These are phyloP conservation scores for Nakataea oryzae DNA, from an alignment of 2,329 filamentous ascomycete genomes.

Conservation along the genomic window DNA sequence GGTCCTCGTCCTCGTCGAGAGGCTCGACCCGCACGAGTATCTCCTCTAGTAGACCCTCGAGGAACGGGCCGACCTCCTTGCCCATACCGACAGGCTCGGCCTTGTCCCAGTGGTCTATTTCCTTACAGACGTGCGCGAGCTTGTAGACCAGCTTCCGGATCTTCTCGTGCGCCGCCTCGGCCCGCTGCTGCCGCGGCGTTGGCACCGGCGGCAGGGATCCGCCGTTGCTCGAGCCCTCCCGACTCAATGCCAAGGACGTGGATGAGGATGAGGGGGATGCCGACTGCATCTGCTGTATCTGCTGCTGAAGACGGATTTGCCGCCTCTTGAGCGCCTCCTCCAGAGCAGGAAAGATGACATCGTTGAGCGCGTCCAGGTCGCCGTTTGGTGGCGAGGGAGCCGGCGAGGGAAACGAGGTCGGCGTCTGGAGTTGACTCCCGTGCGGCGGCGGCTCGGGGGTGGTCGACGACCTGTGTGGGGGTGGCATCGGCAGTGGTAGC, in stretches of 20 bases:
- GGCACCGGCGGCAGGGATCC: slow-evolving; percentile 24
- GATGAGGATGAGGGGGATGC: slow-evolving; percentile 13
- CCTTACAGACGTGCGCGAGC: slow-evolving; percentile 71
- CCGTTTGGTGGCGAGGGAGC: slow-evolving; percentile 48
- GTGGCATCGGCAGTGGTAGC: slow-evolving; percentile 10
- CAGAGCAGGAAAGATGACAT: slow-evolving; percentile 86
- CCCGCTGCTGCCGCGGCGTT: slow-evolving; percentile 57
- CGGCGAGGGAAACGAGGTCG: slow-evolving; percentile 42
- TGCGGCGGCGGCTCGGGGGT: background rate
- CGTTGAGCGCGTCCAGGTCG: slow-evolving; percentile 76
- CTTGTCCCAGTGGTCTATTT: slow-evolving; percentile 83
- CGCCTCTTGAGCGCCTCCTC: slow-evolving; percentile 84
- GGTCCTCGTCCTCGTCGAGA: slow-evolving; percentile 57
- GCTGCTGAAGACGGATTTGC: slow-evolving; percentile 47
- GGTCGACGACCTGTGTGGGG: slow-evolving; percentile 11
- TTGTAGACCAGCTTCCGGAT: slow-evolving; percentile 74
- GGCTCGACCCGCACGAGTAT: slow-evolving; percentile 87
- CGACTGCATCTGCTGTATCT: slow-evolving; percentile 25
- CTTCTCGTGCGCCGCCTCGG: slow-evolving; percentile 67
- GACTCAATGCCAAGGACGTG: slow-evolving; percentile 1
- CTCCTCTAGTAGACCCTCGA: slow-evolving; percentile 90
- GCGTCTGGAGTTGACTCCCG: slow-evolving; percentile 7
- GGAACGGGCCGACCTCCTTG: slow-evolving; percentile 74
- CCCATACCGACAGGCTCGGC: slow-evolving; percentile 89
- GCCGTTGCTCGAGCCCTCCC: too few relatives aligned